Evolutionary conservation across 305 asterid genomes (phyloP), one percentile per base, ranked within the genome.

Genomic region (Solanum hybrid): DNA sequence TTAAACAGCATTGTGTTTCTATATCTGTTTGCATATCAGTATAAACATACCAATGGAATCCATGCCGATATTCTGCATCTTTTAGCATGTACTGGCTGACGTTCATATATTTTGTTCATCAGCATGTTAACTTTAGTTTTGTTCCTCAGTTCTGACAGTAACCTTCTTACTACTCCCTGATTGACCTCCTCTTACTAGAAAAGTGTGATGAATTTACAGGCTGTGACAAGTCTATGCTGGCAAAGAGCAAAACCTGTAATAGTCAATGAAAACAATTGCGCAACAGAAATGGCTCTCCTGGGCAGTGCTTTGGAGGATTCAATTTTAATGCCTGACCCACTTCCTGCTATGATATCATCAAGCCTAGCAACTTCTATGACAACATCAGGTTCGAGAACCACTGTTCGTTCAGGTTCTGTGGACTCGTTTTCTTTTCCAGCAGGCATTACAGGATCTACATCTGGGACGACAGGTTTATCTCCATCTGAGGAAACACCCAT

Each of bases 321-420:
- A 2, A 90, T 96, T 90, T 95, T 97, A 75, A 97, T 97, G 99
- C 99, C 98, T 64, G 99, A 97, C 88, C 99, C 99, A 76, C 98
- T 97, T 90, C 99, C 99, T 89, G 95, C 99, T 66, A 89, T 93
- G 91, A 90, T 96, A 87, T 93, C 98, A 88, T 93, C 98, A 69
- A 91, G 93, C 92, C 90, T 89, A 89, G 92, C 96, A 86, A 91
- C 90, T 91, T 89, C 98, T 89, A 90, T 95, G 71, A 85, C 92
- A 26, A 93, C 90, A 78, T 92, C 96, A 89, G 97, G 95, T 90
- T 90, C 95, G 87, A 97, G 94, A 93, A 93, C 91, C 92, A 90
- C 98, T 92, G 91, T 88, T 88, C 96, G 93, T 89, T 90, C 94
- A 31, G 94, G 94, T 92, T 91, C 98, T 90, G 92, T 95, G 42